Percentiles rank a stretch among this genome's conserved stretches.
Conservation (phyloP, 2,329 filamentous ascomycete species). For the Fusarium buharicum region DNA sequence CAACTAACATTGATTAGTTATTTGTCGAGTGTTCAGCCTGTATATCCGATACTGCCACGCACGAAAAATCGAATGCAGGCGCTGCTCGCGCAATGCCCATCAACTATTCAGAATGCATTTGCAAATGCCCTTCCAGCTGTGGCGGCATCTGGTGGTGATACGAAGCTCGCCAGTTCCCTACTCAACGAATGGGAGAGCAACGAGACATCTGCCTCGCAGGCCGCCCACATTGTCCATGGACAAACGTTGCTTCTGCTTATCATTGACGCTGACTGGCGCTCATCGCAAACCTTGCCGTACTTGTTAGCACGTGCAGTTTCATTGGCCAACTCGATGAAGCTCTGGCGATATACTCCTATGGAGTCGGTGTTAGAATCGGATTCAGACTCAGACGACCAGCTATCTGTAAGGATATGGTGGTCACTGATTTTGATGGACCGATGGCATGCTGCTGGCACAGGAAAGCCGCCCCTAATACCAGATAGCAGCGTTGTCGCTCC, state of each 20-base stretch:
- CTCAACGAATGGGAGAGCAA: constrained; percentile 64
- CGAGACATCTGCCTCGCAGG: constrained; percentile 51
- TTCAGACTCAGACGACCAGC: constrained; percentile 68
- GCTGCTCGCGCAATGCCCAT: constrained; percentile 66
- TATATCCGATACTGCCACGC: constrained; percentile 72
- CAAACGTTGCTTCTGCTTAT: constrained; percentile 74
- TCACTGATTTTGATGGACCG: constrained; percentile 76
- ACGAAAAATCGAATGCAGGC: constrained; percentile 66
- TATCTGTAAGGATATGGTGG: constrained; percentile 76
- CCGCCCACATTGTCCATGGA: constrained; percentile 67
- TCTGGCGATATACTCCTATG: constrained; percentile 59
- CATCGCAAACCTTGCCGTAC: constrained; percentile 59
- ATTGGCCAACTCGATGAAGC: constrained; percentile 71
- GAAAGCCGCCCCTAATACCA: constrained; percentile 70
- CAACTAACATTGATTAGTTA: constrained; percentile 59
- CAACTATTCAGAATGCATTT: constrained; percentile 70
- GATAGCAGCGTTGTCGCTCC: constrained; percentile 69
- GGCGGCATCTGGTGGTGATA: constrained; percentile 53
- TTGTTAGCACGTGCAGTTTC: constrained; percentile 74
- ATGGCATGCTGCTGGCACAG: constrained; percentile 76
- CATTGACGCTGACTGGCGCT: constrained; percentile 68
- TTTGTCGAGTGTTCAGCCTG: constrained; percentile 71
- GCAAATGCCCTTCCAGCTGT: constrained; percentile 69
- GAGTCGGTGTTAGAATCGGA: constrained; percentile 64
- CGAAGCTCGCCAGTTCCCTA: constrained; percentile 58